Conservation (phyloP, 371 early-diverging fungal species). For the Mortierella sp. region DNA sequence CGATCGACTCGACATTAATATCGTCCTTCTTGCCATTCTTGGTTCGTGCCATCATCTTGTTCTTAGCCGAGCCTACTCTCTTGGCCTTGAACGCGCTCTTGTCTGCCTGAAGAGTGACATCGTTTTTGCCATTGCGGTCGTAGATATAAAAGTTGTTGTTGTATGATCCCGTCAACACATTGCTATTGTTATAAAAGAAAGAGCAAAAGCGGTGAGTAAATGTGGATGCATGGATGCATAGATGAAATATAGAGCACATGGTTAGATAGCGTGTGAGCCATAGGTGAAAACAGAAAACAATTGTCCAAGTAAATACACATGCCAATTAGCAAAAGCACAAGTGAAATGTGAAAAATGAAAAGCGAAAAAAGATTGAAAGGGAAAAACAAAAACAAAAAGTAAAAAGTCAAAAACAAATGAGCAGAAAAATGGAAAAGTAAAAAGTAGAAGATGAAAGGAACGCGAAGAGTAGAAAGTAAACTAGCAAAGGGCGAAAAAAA, state of each 20-base stretch:
- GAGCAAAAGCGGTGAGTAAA: background rate
- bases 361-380: background rate
- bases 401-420: too few relatives aligned
- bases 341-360: too few relatives aligned
- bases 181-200: constrained; percentile 53
- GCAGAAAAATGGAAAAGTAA: background rate
- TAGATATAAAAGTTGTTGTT: constrained; percentile 97
- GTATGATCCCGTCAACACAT: constrained; percentile 96
- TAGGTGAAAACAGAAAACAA: background rate
- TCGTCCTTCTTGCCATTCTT: constrained; percentile 77
- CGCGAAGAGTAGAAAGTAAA: background rate
- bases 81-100: constrained; percentile 97
- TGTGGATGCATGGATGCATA: background rate
- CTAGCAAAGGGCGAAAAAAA: too few relatives aligned
- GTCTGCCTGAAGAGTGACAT: constrained; percentile 96
- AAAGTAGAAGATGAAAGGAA: background rate
- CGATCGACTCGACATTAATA: constrained; percentile 86
- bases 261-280: background rate
- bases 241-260: constrained; percentile 1
- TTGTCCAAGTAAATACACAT: background rate
- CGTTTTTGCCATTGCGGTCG: constrained; percentile 79
- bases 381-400: too few relatives aligned
- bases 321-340: background rate
- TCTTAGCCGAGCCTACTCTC: constrained; percentile 73
- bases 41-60: constrained; percentile 61